Percentiles rank a stretch among this genome's conserved stretches.
phyloP scores from a whole-genome alignment of 768 basidiomycete species.

The Ramaria sp. region DNA sequence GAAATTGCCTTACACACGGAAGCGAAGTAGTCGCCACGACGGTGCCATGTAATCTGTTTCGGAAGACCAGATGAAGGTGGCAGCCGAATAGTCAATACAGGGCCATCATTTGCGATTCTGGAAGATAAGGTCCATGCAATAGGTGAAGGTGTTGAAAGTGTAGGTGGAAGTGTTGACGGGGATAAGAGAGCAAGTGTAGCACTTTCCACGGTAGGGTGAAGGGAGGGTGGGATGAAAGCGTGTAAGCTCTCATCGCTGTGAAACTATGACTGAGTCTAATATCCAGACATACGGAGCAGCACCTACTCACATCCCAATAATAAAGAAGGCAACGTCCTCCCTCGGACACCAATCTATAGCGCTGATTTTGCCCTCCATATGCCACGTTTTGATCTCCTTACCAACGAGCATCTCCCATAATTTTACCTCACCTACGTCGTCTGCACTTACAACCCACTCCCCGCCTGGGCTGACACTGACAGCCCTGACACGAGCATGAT shows the following conservation, averaged over 20 bases:
- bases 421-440: constrained; percentile 76
- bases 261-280: not conserved
- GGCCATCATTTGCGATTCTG: constrained; percentile 32
- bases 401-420: constrained; percentile 92
- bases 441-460: constrained; percentile 85
- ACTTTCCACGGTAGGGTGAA: constrained; percentile 46
- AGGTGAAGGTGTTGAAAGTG: constrained; percentile 44
- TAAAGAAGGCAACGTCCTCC: constrained; percentile 68
- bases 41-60: constrained; percentile 85
- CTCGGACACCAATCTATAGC: constrained; percentile 92
- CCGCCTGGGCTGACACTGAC: constrained; percentile 80
- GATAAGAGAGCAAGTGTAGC: constrained; percentile 51
- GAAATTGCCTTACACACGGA: constrained; percentile 69
- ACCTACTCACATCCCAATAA: constrained; percentile 61
- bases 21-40: constrained; percentile 89
- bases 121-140: constrained; percentile 54
- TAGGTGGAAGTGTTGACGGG: constrained; percentile 52
- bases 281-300: not conserved
- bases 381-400: constrained; percentile 80
- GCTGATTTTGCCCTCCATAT: constrained; percentile 68
- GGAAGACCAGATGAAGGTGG: constrained; percentile 59
- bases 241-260: constrained; percentile 70
- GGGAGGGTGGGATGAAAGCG: constrained; percentile 72
- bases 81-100: constrained; percentile 51
- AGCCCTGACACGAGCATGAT: constrained; percentile 61